These are phyloP conservation scores for Candida broadrunensis DNA, from an alignment of 805 yeast genomes.

Conservation along the genomic window DNA sequence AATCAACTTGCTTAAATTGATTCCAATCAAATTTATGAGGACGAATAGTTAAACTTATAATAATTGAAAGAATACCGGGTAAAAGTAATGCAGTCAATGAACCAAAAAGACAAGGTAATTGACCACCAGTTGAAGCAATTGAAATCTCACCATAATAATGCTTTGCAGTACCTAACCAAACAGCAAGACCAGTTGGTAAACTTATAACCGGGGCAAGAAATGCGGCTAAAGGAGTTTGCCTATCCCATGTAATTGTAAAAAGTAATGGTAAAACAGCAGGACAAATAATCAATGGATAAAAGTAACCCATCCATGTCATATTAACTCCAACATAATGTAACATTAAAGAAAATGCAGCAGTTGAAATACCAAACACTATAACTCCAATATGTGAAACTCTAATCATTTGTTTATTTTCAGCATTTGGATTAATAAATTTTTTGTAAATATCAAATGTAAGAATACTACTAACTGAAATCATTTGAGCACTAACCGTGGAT, in stretches of 20 bases:
- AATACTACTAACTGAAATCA: constrained; percentile 38
- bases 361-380: constrained; percentile 31
- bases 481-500: constrained; percentile 39
- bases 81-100: constrained; percentile 28
- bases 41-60: constrained; percentile 20
- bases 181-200: constrained; percentile 21
- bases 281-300: constrained; percentile 33
- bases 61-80: constrained; percentile 26
- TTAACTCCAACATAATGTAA: constrained; percentile 25
- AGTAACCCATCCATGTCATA: constrained; percentile 31
- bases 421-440: constrained; percentile 40
- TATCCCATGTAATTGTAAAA: constrained; percentile 31
- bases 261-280: constrained; percentile 38
- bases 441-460: constrained; percentile 47
- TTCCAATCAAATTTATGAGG: constrained; percentile 30
- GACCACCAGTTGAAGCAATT: constrained; percentile 23
- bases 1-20: constrained; percentile 17
- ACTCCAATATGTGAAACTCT: constrained; percentile 42
- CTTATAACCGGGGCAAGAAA: constrained; percentile 30
- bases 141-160: constrained; percentile 23
- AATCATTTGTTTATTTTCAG: constrained; percentile 40
- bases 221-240: constrained; percentile 25
- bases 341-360: constrained; percentile 38
- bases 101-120: constrained; percentile 33
- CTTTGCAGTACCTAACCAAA: constrained; percentile 30